Evolutionary conservation across 331 rosid species (phyloP).

Genomic region (Saraca asoca): DNA sequence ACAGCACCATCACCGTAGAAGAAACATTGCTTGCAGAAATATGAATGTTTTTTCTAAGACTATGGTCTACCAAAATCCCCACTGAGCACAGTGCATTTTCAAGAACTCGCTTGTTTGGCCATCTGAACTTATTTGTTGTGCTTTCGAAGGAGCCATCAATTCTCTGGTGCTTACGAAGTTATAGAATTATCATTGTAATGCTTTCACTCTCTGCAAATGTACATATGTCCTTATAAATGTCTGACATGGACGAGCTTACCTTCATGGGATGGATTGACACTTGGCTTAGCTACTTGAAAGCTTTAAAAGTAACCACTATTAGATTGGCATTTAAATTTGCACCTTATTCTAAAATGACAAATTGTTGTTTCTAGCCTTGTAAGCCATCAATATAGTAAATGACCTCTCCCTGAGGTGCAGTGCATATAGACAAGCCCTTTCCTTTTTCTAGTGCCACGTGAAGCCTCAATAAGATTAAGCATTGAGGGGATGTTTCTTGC

Average conservation of each 20-base stretch:
- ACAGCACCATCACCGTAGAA: slow-evolving; percentile 41
- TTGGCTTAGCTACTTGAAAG: slow-evolving; percentile 51
- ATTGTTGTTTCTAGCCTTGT: slow-evolving; percentile 58
- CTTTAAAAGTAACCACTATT: slow-evolving; percentile 61
- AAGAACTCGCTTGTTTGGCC: slow-evolving; percentile 51
- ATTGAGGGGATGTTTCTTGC: slow-evolving; percentile 53
- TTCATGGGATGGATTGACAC: slow-evolving; percentile 71
- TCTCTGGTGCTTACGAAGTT: slow-evolving; percentile 65
- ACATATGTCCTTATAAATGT: slow-evolving; percentile 64
- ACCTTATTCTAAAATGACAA: slow-evolving; percentile 65
- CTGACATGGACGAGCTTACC: slow-evolving; percentile 50
- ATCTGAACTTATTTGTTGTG: slow-evolving; percentile 44
- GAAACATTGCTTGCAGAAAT: slow-evolving; percentile 55
- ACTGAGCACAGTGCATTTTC: slow-evolving; percentile 67
- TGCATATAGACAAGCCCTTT: slow-evolving; percentile 61
- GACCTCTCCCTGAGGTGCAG: slow-evolving; percentile 70
- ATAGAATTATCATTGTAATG: slow-evolving; percentile 57
- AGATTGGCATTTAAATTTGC: slow-evolving; percentile 38
- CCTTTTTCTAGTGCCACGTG: slow-evolving; percentile 61
- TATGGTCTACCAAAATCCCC: slow-evolving; percentile 72
- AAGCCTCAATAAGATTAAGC: slow-evolving; percentile 66
- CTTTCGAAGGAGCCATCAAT: slow-evolving; percentile 62
- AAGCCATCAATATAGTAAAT: slow-evolving; percentile 65
- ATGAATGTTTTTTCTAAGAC: slow-evolving; percentile 64
- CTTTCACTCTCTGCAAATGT: slow-evolving; percentile 49